Percentiles rank a stretch among this genome's conserved stretches.
phyloP scores from a whole-genome alignment of 202 grass and related monocot species.

The Bolboschoenoplectus hybrid region DNA sequence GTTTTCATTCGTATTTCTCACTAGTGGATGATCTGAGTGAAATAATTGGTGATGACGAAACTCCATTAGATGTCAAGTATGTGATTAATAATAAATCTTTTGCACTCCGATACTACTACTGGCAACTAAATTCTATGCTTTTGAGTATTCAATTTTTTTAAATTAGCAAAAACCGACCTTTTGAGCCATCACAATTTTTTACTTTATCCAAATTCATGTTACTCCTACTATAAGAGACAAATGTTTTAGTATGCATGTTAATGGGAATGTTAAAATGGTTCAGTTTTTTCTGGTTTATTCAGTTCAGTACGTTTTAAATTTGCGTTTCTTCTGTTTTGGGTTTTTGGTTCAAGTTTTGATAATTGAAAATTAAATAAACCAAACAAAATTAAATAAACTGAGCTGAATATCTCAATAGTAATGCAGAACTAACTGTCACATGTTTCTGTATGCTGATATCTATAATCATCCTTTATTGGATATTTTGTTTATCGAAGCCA shows the following conservation, averaged over 20 bases:
- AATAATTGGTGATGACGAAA: conserved; percentile 61
- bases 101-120: conserved; percentile 18
- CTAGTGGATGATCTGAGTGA: conserved; percentile 79
- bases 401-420: background rate
- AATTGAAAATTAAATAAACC: background rate
- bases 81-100: conserved; percentile 15
- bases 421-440: background rate
- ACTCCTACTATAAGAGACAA: background rate
- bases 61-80: conserved; percentile 76
- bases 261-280: background rate
- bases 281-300: background rate
- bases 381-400: background rate
- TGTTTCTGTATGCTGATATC: background rate
- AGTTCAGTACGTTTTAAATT: background rate
- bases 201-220: background rate
- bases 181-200: background rate
- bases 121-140: background rate
- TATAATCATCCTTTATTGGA: background rate
- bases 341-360: background rate
- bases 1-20: conserved; percentile 93
- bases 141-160: conserved; percentile 21
- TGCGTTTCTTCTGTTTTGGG: too few species aligned
- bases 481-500: background rate
- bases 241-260: background rate
- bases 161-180: background rate